Evolutionary conservation across 345 rosid species (phyloP).

Genomic region (Tarenaya hassleriana): DNA sequence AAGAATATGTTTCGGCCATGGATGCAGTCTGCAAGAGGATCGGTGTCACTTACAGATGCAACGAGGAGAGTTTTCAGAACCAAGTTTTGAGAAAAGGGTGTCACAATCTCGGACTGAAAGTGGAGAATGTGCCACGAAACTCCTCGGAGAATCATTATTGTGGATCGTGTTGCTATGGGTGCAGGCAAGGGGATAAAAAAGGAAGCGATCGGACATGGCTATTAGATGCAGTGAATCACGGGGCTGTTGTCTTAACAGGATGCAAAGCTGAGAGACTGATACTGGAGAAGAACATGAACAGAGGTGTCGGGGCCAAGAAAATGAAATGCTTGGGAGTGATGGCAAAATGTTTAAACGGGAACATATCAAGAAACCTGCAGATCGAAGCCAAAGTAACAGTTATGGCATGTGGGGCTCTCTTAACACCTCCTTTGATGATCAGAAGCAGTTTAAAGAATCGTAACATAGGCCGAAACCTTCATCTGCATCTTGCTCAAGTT

Average conservation of each 20-base stretch:
- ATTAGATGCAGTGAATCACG: constrained; percentile 43
- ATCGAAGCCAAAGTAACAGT: constrained; percentile 54
- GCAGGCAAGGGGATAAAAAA: constrained; percentile 44
- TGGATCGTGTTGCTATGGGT: constrained; percentile 52
- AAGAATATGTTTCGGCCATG: no score
- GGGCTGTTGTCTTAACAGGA: constrained; percentile 48
- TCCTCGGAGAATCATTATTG: constrained; percentile 45
- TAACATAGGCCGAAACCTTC: constrained; percentile 56
- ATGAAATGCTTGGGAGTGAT: constrained; percentile 51
- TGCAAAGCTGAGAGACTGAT: constrained; percentile 44
- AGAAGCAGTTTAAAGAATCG: constrained; percentile 54
- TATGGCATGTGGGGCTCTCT: constrained; percentile 58
- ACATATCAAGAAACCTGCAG: constrained; percentile 37
- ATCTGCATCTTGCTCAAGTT: constrained; percentile 51
- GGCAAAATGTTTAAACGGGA: constrained; percentile 29
- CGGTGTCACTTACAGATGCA: constrained; percentile 39
- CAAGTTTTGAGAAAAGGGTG: constrained; percentile 52
- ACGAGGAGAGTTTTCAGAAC: constrained; percentile 46
- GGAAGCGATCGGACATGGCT: constrained; percentile 54
- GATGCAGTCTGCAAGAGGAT: constrained; percentile 37
- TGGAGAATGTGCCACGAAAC: no score
- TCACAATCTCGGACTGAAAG: constrained; percentile 43
- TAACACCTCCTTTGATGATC: constrained; percentile 47
- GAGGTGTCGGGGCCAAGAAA: constrained; percentile 19
- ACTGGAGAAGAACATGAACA: constrained; percentile 20